phyloP scores from a whole-genome alignment of 139 green algal species.

The Medakamo hakoo region DNA sequence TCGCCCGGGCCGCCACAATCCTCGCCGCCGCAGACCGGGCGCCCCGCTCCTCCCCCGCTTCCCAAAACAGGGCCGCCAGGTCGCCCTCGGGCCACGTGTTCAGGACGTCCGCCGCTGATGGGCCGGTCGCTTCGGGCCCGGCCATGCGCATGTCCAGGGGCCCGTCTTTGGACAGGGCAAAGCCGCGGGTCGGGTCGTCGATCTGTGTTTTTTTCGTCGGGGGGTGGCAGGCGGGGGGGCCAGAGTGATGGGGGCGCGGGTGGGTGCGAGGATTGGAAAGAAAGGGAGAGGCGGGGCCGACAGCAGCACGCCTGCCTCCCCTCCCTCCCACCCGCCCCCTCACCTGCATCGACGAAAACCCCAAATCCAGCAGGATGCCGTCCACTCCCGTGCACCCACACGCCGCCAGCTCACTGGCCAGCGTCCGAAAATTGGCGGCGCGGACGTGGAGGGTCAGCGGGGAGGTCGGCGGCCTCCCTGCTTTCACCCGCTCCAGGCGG shows the following conservation, averaged over 20 bases:
- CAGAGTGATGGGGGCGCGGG: no score
- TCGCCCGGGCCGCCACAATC: constrained; percentile 31
- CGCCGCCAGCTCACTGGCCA: constrained; percentile 16
- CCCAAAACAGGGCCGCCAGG: constrained; percentile 63
- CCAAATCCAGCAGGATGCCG: constrained; percentile 83
- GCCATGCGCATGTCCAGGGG: constrained; percentile 92
- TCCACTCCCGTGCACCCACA: constrained; percentile 23
- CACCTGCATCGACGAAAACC: constrained; percentile 93
- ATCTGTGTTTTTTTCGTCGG: constrained; percentile 30
- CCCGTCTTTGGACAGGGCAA: constrained; percentile 60
- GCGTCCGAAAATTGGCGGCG: constrained; percentile 25
- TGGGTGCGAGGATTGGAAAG: no score
- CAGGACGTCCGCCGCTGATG: constrained; percentile 62
- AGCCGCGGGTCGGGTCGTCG: constrained; percentile 64
- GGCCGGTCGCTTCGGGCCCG: constrained; percentile 10
- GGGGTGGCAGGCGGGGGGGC: no score
- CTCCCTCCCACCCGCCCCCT: no score
- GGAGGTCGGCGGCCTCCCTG: neutral
- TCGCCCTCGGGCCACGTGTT: constrained; percentile 73
- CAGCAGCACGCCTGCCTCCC: no score
- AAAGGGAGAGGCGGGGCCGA: no score
- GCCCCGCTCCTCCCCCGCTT: constrained; percentile 85
- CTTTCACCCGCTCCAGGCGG: constrained; percentile 19
- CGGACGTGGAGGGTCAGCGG: constrained; percentile 11
- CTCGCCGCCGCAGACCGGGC: constrained; percentile 18